phyloP scores from a whole-genome alignment of 805 yeast species.

The Candida peoriensis region DNA sequence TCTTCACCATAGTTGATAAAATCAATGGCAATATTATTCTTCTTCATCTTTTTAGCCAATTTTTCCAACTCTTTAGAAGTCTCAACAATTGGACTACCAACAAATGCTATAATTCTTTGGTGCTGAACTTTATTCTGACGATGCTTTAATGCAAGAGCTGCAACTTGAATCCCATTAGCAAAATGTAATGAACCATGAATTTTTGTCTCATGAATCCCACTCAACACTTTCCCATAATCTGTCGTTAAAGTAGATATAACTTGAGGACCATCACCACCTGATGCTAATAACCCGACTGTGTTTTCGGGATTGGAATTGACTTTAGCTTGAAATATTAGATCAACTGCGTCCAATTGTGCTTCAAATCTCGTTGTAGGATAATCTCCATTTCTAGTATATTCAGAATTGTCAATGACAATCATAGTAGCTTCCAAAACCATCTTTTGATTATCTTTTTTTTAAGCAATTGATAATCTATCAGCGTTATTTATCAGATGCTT shows the following conservation, averaged over 20 bases:
- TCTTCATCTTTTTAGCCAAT: slow-evolving; percentile 88
- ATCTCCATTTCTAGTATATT: slow-evolving; percentile 94
- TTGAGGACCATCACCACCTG: slow-evolving; percentile 81
- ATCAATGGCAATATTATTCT: slow-evolving; percentile 87
- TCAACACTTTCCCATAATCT: slow-evolving; percentile 78
- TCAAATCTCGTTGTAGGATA: slow-evolving; percentile 82
- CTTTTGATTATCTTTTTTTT: slow-evolving; percentile 7
- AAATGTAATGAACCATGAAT: slow-evolving; percentile 67
- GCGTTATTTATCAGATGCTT: no score
- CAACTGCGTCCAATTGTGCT: slow-evolving; percentile 89
- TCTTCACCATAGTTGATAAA: slow-evolving; percentile 91
- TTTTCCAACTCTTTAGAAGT: slow-evolving; percentile 67
- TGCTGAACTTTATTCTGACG: slow-evolving; percentile 91
- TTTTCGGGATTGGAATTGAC: slow-evolving; percentile 88
- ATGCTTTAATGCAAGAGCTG: slow-evolving; percentile 88
- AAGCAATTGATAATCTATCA: no score
- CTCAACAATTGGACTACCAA: slow-evolving; percentile 79
- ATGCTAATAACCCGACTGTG: slow-evolving; percentile 86
- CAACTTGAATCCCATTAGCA: slow-evolving; percentile 85
- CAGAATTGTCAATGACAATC: slow-evolving; percentile 93
- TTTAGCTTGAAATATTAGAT: slow-evolving; percentile 79
- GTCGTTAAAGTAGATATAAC: slow-evolving; percentile 86
- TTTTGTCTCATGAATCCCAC: slow-evolving; percentile 76
- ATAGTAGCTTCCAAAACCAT: slow-evolving; percentile 97
- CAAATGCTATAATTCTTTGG: slow-evolving; percentile 85